Evolutionary conservation across 306 rosid species (phyloP).

Genomic region (Canavalia ensiformis): DNA sequence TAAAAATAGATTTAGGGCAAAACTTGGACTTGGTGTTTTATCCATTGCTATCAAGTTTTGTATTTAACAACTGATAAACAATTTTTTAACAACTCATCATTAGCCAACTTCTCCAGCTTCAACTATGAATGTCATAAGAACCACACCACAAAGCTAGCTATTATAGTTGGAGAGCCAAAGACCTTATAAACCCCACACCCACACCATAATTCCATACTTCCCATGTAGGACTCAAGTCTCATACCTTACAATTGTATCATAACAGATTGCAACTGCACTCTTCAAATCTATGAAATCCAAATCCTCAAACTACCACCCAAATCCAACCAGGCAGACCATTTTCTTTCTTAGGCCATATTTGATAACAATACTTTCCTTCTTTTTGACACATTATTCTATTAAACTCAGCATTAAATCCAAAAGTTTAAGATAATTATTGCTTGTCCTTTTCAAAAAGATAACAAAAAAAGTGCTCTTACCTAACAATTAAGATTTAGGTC

Average conservation of each 20-base stretch:
- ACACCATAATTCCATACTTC: too few relatives aligned
- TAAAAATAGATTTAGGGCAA: constrained; percentile 15
- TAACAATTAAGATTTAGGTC: constrained; percentile 8
- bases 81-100: constrained; percentile 3
- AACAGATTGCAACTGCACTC: constrained; percentile 4
- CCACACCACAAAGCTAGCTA: too few relatives aligned
- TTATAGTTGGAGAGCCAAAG: too few relatives aligned
- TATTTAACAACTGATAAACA: constrained; percentile 13
- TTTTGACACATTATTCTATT: constrained; percentile 8
- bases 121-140: too few relatives aligned
- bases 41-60: constrained; percentile 34
- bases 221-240: neutral
- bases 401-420: constrained; percentile 4
- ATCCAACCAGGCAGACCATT: constrained; percentile 14
- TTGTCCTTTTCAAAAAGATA: neutral
- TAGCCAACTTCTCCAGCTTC: neutral
- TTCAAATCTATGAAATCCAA: constrained; percentile 10
- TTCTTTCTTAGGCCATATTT: constrained; percentile 3
- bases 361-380: constrained; percentile 5
- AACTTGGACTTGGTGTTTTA: constrained; percentile 14
- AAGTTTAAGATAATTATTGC: neutral
- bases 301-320: constrained; percentile 19
- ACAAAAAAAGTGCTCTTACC: neutral
- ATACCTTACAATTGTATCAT: neutral
- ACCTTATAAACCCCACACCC: too few relatives aligned